phyloP scores from a whole-genome alignment of 164 flowering plant genomes.

The Berberis vulgaris region DNA sequence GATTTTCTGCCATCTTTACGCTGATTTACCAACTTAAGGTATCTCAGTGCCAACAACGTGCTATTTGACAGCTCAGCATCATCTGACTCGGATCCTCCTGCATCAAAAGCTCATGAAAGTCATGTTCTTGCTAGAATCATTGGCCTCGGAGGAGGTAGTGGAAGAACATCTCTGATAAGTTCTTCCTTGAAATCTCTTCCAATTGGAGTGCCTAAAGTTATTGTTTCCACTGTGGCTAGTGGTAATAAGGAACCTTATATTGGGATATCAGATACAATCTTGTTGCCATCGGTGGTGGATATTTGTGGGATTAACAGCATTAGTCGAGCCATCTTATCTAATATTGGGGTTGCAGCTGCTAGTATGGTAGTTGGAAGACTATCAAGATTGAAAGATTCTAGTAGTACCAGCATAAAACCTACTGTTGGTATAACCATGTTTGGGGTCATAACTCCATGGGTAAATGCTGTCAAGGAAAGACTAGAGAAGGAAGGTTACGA shows the following conservation, averaged over 20 bases:
- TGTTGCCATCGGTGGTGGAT: slow-evolving; percentile 90
- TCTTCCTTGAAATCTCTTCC: slow-evolving; percentile 71
- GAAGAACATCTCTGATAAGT: slow-evolving; percentile 72
- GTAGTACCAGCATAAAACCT: slow-evolving; percentile 17
- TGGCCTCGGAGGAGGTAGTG: slow-evolving; percentile 92
- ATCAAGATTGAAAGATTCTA: slow-evolving; percentile 15
- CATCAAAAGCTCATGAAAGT: slow-evolving; percentile 30
- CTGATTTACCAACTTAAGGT: no score
- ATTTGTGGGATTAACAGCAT: slow-evolving; percentile 78
- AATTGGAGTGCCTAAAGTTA: slow-evolving; percentile 71
- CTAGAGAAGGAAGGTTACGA: slow-evolving; percentile 72
- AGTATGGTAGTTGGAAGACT: slow-evolving; percentile 76
- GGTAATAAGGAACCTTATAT: slow-evolving; percentile 74
- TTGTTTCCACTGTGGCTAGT: slow-evolving; percentile 86
- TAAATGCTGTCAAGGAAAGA: slow-evolving; percentile 68
- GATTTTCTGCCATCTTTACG: no score
- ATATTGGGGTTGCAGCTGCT: slow-evolving; percentile 81
- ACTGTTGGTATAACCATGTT: slow-evolving; percentile 94
- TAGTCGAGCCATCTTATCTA: slow-evolving; percentile 57
- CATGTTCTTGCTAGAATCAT: slow-evolving; percentile 53
- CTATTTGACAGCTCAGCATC: no score
- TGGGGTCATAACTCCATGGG: slow-evolving; percentile 97
- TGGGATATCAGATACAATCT: slow-evolving; percentile 73
- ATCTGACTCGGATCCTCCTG: no score
- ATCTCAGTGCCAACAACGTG: no score